phyloP scores from a whole-genome alignment of 2,329 filamentous ascomycete species.

The Curvularia sp. region DNA sequence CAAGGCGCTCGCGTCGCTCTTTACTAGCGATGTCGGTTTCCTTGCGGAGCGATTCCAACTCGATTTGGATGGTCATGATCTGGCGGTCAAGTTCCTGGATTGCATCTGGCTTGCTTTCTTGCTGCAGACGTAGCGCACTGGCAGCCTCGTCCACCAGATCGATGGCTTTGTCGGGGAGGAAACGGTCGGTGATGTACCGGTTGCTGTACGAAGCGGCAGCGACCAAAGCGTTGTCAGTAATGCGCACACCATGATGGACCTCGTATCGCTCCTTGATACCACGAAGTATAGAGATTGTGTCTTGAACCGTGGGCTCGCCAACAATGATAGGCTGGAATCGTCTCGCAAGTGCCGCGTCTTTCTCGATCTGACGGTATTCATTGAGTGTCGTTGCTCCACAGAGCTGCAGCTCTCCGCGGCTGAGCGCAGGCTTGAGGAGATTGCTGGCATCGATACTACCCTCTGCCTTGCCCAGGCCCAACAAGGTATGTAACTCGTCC shows the following conservation, averaged over 20 bases:
- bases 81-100: slow-evolving; percentile 92
- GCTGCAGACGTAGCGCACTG: slow-evolving; percentile 85
- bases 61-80: slow-evolving; percentile 97
- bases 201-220: slow-evolving; percentile 92
- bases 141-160: slow-evolving; percentile 96
- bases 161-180: slow-evolving; percentile 95
- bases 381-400: slow-evolving; percentile 92
- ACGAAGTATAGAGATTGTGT: slow-evolving; percentile 92
- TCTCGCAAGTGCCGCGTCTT: slow-evolving; percentile 89
- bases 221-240: slow-evolving; percentile 89
- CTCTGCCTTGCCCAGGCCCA: slow-evolving; percentile 93
- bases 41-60: slow-evolving; percentile 91
- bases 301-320: slow-evolving; percentile 87
- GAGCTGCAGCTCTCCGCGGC: slow-evolving; percentile 90
- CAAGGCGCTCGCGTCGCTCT: slow-evolving; percentile 85
- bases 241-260: slow-evolving; percentile 93
- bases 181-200: slow-evolving; percentile 94
- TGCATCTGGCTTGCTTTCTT: slow-evolving; percentile 95
- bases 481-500: slow-evolving; percentile 89
- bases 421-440: slow-evolving; percentile 90
- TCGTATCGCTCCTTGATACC: slow-evolving; percentile 99
- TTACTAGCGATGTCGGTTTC: slow-evolving; percentile 90
- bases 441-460: slow-evolving; percentile 97
- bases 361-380: slow-evolving; percentile 93
- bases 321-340: slow-evolving; percentile 94